Evolutionary conservation across 495 filamentous ascomycete species (phyloP), one percentile per base, ranked within the genome.

Genomic region (Aspergillus affinis): DNA sequence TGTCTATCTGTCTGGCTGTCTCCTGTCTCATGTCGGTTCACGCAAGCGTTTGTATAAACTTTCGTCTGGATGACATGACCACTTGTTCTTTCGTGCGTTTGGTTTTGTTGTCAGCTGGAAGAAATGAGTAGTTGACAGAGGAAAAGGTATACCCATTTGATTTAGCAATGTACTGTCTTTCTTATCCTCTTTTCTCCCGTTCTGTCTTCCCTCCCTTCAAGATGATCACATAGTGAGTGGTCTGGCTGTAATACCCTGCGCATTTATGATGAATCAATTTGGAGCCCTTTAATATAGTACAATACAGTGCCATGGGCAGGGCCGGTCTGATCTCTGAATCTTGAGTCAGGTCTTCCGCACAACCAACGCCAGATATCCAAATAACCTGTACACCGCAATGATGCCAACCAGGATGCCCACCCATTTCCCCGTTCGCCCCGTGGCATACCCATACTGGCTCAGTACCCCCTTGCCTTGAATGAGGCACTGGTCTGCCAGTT

Each of bases 351-450:
- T 66, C 62, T 53, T 68, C 60, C 69, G 70, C 67, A 75, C 26
- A 13, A 64, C 54, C 56, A 79, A 66, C 7, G 69, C 78, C 65
- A 78, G 61, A 75, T 75, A 84, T 15, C 80, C 83, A n/a, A 91
- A 77, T 10, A 92, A 44, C 50, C 90, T 75, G 74, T 91, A 91
- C 0, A 84, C 90, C 0, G 83, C 68, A 69, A 91, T 86, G 57
- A 94, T 93, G 6, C 75, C 85, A 19, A 93, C 61, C 67, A 92
- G 72, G 65, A 92, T 91, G 0, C 90, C 90, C 23, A 90, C 83
- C 82, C 89, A 90, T 60, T 84, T 84, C 0, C 86, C 88, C 29
- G 79, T 84, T 26, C 79, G 69, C 0, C 85, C 87, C 17, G 78
- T 82, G 12, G 75, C 72, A 70, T 90, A 92, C 3, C 85, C 87